Percentiles rank a stretch among this genome's conserved stretches.
These are phyloP conservation scores for Lactarius vividus DNA, from an alignment of 768 basidiomycete species.

Conservation along the genomic window DNA sequence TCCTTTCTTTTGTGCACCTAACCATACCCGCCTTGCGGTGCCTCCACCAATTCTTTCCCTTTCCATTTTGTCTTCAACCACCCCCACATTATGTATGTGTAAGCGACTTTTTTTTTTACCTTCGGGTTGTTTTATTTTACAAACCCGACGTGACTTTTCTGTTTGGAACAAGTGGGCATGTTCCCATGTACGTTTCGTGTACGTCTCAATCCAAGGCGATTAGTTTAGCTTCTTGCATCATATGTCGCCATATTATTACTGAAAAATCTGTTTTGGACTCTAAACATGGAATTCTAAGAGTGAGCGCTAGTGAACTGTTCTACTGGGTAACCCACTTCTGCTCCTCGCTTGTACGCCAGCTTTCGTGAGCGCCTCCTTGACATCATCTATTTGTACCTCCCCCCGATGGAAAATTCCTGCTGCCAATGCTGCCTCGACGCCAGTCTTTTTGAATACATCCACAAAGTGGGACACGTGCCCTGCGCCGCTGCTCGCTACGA, in stretches of 20 bases:
- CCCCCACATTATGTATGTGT: constrained; percentile 14
- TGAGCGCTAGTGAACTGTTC: constrained; percentile 6
- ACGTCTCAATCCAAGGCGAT: constrained; percentile 15
- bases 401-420: constrained; percentile 96
- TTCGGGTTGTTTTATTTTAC: constrained; percentile 16
- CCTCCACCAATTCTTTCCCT: neutral
- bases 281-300: neutral
- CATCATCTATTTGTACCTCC: constrained; percentile 79
- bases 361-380: constrained; percentile 58
- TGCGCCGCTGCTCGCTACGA: constrained; percentile 94
- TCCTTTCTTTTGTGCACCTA: neutral
- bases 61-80: constrained; percentile 1
- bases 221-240: constrained; percentile 22
- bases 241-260: constrained; percentile 18
- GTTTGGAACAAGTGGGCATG: constrained; percentile 10
- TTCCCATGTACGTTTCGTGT: constrained; percentile 27
- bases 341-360: constrained; percentile 47
- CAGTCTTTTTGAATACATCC: constrained; percentile 78
- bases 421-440: constrained; percentile 88
- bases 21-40: constrained; percentile 18
- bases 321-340: neutral
- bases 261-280: constrained; percentile 20
- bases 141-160: constrained; percentile 10
- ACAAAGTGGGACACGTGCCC: constrained; percentile 80
- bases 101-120: constrained; percentile 14